Evolutionary conservation across 2,329 filamentous ascomycete species (phyloP).

Genomic region (Seiridium unicorne): DNA sequence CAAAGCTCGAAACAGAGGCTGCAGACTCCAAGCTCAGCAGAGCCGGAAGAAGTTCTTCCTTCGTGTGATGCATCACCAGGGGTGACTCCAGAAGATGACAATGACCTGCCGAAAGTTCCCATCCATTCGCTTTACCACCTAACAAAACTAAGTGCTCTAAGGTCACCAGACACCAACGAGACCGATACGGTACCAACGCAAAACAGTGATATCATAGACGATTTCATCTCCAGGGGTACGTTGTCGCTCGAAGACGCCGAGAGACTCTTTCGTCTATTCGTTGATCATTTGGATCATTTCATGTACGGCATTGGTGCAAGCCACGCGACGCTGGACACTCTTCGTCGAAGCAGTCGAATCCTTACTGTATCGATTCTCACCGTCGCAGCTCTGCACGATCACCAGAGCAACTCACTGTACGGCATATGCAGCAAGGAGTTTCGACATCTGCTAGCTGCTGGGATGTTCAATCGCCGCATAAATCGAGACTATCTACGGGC

Average conservation of each 20-base stretch:
- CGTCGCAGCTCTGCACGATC: slow-evolving; percentile 40
- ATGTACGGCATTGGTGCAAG: slow-evolving; percentile 50
- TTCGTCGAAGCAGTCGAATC: slow-evolving; percentile 53
- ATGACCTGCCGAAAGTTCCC: slow-evolving; percentile 34
- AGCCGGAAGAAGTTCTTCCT: slow-evolving; percentile 14
- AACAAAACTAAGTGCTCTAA: slow-evolving; percentile 33
- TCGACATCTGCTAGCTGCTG: slow-evolving; percentile 17
- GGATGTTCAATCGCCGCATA: slow-evolving; percentile 32
- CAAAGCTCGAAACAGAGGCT: slow-evolving; percentile 12
- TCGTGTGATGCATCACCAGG: slow-evolving; percentile 24
- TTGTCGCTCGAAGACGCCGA: slow-evolving; percentile 47
- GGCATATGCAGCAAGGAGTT: slow-evolving; percentile 19
- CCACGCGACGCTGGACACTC: slow-evolving; percentile 46
- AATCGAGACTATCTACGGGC: slow-evolving; percentile 53
- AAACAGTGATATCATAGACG: slow-evolving; percentile 22
- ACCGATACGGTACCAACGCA: slow-evolving; percentile 1
- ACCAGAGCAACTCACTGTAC: slow-evolving; percentile 14
- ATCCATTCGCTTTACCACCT: slow-evolving; percentile 38
- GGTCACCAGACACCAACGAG: slow-evolving; percentile 28
- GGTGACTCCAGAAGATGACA: slow-evolving; percentile 24
- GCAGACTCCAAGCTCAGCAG: slow-evolving; percentile 13
- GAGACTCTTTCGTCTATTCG: slow-evolving; percentile 49
- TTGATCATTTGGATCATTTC: slow-evolving; percentile 47
- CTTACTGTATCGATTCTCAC: slow-evolving; percentile 50
- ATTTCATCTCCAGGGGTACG: slow-evolving; percentile 42